A percentile compares a stretch with the other conserved stretches of the same genome.
Conservation (phyloP, 768 basidiomycete genomes). For the Kwoniella heveanensis region DNA sequence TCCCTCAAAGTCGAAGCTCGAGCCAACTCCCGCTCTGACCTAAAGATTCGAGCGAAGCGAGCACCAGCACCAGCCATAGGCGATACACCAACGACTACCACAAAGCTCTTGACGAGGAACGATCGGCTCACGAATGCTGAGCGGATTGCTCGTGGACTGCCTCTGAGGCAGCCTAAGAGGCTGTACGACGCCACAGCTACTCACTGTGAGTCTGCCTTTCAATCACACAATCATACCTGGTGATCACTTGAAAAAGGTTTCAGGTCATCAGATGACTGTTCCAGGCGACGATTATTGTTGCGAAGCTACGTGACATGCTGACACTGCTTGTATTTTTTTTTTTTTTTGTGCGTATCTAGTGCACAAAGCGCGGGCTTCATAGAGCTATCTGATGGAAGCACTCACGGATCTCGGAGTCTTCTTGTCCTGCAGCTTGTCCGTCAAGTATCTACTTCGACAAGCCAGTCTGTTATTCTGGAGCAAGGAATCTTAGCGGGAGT, state of each 20-base stretch:
- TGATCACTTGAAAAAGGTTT: too few relatives aligned
- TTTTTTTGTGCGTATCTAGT: not conserved
- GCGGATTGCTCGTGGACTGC: conserved; percentile 14
- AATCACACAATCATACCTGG: too few relatives aligned
- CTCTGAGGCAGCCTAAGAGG: not conserved
- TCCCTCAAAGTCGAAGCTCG: not conserved
- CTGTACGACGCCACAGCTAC: conserved; percentile 13
- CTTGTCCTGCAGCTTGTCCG: too few relatives aligned
- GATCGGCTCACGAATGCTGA: conserved; percentile 11
- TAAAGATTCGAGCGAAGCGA: not conserved
- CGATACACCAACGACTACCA: not conserved
- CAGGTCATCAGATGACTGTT: too few relatives aligned
- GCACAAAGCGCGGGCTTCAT: not conserved
- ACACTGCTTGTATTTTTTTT: too few relatives aligned
- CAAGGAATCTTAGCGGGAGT: too few relatives aligned
- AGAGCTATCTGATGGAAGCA: too few relatives aligned
- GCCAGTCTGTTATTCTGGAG: too few relatives aligned
- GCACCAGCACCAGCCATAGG: not conserved
- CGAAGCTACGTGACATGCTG: too few relatives aligned
- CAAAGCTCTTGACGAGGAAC: conserved; percentile 6
- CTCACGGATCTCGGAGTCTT: too few relatives aligned
- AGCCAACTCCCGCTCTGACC: not conserved
- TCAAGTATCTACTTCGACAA: too few relatives aligned
- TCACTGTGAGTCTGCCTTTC: conserved; percentile 8
- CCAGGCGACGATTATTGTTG: too few relatives aligned